Evolutionary conservation across 2,329 filamentous ascomycete species (phyloP), one percentile per base, ranked within the genome.

Genomic region (Talaromyces piceae): DNA sequence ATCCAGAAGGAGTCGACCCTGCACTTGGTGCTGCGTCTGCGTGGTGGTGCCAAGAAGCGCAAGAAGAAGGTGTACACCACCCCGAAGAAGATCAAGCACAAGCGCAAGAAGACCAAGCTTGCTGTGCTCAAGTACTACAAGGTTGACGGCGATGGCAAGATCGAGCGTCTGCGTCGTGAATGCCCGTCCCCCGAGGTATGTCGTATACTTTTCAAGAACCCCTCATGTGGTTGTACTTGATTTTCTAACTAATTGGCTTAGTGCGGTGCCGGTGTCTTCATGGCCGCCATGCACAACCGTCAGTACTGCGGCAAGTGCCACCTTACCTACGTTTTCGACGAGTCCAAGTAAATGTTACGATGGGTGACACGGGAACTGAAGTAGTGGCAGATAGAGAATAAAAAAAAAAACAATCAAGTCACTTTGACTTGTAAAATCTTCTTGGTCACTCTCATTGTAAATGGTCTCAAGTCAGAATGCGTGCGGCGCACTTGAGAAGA

Each of bases 71-170:
- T 98, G 67, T 98, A 98, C 88, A 97, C 89, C 75, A 98, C 93
- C 71, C 93, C 93, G 76, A 98, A 98, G 91, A 98, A 98, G 90
- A 98, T 98, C 87, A 98, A 98, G 93, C 93, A 98, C 87, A 98
- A 98, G 91, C 87, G 90, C 82, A 98, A 97, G 90, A 98, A 98
- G 91, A 95, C 88, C 85, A 98, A 98, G 87, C 81, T 98, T 76
- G 93, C 93, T 70, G 91, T 98, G 67, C 91, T 98, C 77, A 98
- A 98, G 87, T 98, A 98, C 88, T 98, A 98, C 88, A 98, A 98
- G 88, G 93, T 98, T 68, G 93, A 97, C 77, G 89, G 88, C 68
- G 93, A 98, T 71, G 93, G 94, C 78, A 97, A 97, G 87, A 97
- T 98, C 69, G 93, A 98, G 87, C 93, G 93, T 72, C 86, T 98